Evolutionary conservation across 352 stramenopile species (phyloP).

Genomic region (Globisporangium camurandrum): DNA sequence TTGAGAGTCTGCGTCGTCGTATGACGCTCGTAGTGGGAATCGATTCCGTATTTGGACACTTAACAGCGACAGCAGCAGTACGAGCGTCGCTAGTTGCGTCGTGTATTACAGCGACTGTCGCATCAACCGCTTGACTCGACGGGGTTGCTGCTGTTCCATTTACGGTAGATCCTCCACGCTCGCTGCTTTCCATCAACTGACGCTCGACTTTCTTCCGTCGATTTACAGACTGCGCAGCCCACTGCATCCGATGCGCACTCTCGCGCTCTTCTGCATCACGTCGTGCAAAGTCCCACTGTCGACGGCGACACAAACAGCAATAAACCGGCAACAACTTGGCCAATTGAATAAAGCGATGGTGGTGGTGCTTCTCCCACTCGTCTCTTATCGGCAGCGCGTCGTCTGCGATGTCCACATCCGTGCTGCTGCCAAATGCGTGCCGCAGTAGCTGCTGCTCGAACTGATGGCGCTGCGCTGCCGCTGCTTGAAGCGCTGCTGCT

Average conservation of each 20-base stretch:
- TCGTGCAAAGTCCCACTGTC: constrained; percentile 52
- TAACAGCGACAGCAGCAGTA: not conserved
- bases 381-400: constrained; percentile 26
- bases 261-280: constrained; percentile 39
- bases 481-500: constrained; percentile 31
- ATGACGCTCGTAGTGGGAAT: no score
- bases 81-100: not conserved
- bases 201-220: constrained; percentile 46
- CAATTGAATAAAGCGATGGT: constrained; percentile 52
- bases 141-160: not conserved
- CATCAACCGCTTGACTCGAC: not conserved
- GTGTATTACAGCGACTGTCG: not conserved
- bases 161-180: not conserved
- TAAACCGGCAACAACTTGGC: constrained; percentile 20
- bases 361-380: constrained; percentile 63
- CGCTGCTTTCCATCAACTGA: constrained; percentile 10
- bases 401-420: not conserved
- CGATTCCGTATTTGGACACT: no score
- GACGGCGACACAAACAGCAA: constrained; percentile 54
- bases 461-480: no score
- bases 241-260: constrained; percentile 29
- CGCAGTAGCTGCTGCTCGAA: constrained; percentile 25
- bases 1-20: no score
- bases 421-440: constrained; percentile 12
- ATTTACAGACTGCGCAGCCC: constrained; percentile 21